These are phyloP conservation scores for Erythrobasidium hasegawianum DNA, from an alignment of 1,284 basidiomycete genomes.

Conservation along the genomic window DNA sequence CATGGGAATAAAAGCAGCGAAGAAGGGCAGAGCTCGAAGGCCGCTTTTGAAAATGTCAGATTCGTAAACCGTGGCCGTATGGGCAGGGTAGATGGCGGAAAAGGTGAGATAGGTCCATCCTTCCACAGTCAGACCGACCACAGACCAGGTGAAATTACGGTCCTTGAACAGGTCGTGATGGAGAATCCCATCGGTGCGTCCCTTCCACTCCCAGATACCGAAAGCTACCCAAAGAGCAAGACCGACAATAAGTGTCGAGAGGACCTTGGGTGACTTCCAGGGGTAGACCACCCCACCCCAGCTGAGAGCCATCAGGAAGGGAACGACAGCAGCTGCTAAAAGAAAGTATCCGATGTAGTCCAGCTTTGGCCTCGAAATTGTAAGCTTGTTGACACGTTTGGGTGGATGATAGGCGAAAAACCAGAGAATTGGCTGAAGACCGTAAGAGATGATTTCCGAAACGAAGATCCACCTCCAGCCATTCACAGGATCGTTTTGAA, in stretches of 20 bases:
- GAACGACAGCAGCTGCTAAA: slow-evolving; percentile 54
- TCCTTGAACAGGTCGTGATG: slow-evolving; percentile 41
- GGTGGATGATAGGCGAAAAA: slow-evolving; percentile 15
- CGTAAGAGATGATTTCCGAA: slow-evolving; percentile 1
- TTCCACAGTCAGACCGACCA: background rate
- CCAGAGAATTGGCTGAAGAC: background rate
- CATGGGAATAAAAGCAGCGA: slow-evolving; percentile 19
- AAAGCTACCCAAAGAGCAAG: slow-evolving; percentile 7
- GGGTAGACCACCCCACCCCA: slow-evolving; percentile 54
- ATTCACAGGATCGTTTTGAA: slow-evolving; percentile 4
- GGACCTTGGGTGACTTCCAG: slow-evolving; percentile 47
- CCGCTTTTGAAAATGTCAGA: slow-evolving; percentile 24
- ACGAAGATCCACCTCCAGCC: slow-evolving; percentile 22
- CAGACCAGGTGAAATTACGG: slow-evolving; percentile 40
- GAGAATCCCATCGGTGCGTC: slow-evolving; percentile 38
- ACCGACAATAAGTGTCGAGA: slow-evolving; percentile 11
- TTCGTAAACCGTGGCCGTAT: slow-evolving; percentile 25
- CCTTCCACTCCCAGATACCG: slow-evolving; percentile 29
- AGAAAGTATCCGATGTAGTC: slow-evolving; percentile 7
- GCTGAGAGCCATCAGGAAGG: slow-evolving; percentile 67
- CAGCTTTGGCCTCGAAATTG: background rate
- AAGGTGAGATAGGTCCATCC: slow-evolving; percentile 20
- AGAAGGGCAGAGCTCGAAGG: slow-evolving; percentile 19
- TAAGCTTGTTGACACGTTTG: slow-evolving; percentile 5
- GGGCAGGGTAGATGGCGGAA: slow-evolving; percentile 18